Evolutionary conservation across 495 filamentous ascomycete species (phyloP).

Genomic region (Arthonia radiata): DNA sequence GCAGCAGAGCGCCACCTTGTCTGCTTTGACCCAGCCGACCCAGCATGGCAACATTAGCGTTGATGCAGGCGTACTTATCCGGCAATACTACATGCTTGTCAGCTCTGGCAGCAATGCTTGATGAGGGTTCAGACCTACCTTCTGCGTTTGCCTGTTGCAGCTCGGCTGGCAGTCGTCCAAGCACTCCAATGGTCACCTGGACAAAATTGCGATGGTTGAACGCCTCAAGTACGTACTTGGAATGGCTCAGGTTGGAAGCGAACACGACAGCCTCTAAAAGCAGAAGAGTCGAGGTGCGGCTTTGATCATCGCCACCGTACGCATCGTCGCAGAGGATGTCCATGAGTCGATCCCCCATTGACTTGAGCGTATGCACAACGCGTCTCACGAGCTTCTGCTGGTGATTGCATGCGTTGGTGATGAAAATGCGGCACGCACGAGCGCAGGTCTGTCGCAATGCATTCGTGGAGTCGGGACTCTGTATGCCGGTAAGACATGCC

Average conservation of each 20-base stretch:
- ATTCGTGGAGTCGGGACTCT: conserved; percentile 39
- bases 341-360: conserved; percentile 50
- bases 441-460: conserved; percentile 57
- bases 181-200: conserved; percentile 60
- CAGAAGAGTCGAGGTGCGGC: conserved; percentile 60
- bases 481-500: conserved; percentile 47
- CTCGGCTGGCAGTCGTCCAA: conserved; percentile 46
- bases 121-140: conserved; percentile 16
- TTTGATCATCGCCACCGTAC: conserved; percentile 53
- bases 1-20: conserved; percentile 49
- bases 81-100: too few species aligned
- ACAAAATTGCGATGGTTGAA: conserved; percentile 75
- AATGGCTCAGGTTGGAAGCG: conserved; percentile 37
- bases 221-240: conserved; percentile 45
- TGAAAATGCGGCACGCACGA: conserved; percentile 58
- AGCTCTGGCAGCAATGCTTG: conserved; percentile 7
- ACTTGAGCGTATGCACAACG: conserved; percentile 48
- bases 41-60: conserved; percentile 61
- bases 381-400: conserved; percentile 28
- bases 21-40: conserved; percentile 60
- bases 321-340: conserved; percentile 86
- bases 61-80: too few species aligned
- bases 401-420: conserved; percentile 25
- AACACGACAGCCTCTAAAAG: conserved; percentile 45
- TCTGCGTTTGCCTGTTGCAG: conserved; percentile 23